Conservation (phyloP, 495 filamentous ascomycete genomes). For the Daldinia concentrica region DNA sequence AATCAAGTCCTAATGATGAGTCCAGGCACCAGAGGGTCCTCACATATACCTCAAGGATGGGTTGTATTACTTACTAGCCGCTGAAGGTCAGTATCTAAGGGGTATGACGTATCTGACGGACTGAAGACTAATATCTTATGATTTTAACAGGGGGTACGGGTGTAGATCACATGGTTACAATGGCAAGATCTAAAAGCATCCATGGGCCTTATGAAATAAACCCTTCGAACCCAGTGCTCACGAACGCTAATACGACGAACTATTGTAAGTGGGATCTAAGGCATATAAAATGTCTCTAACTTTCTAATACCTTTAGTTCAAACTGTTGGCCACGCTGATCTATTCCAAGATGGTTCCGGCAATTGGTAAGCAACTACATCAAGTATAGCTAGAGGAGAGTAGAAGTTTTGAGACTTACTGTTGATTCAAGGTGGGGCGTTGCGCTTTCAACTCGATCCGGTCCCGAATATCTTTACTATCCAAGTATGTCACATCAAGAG, state of each 20-base stretch:
- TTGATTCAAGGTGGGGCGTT: slow-evolving; percentile 50
- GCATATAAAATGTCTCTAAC: background rate
- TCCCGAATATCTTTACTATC: slow-evolving; percentile 58
- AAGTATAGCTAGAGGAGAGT: background rate
- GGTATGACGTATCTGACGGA: background rate
- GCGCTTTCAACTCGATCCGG: slow-evolving; percentile 60
- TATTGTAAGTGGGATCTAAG: slow-evolving; percentile 46
- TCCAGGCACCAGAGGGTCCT: slow-evolving; percentile 67
- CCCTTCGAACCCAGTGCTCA: slow-evolving; percentile 63
- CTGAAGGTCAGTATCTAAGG: slow-evolving; percentile 58
- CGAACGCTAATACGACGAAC: slow-evolving; percentile 59
- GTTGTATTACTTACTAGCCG: slow-evolving; percentile 72
- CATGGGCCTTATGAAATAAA: slow-evolving; percentile 66
- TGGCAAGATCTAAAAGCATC: slow-evolving; percentile 58
- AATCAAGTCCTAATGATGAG: slow-evolving; percentile 5
- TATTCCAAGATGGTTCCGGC: slow-evolving; percentile 59
- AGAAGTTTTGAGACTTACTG: background rate
- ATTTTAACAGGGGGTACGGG: slow-evolving; percentile 60
- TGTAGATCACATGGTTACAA: slow-evolving; percentile 62
- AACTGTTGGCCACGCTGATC: slow-evolving; percentile 61
- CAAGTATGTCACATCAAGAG: slow-evolving; percentile 43
- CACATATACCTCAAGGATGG: slow-evolving; percentile 70
- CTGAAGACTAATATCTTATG: background rate
- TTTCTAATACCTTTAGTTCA: slow-evolving; percentile 49
- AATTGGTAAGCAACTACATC: slow-evolving; percentile 57